A percentile compares a stretch with the other conserved stretches of the same genome.
phyloP scores from a whole-genome alignment of 2,329 filamentous ascomycete genomes.

The Paramyrothecium sp. region DNA sequence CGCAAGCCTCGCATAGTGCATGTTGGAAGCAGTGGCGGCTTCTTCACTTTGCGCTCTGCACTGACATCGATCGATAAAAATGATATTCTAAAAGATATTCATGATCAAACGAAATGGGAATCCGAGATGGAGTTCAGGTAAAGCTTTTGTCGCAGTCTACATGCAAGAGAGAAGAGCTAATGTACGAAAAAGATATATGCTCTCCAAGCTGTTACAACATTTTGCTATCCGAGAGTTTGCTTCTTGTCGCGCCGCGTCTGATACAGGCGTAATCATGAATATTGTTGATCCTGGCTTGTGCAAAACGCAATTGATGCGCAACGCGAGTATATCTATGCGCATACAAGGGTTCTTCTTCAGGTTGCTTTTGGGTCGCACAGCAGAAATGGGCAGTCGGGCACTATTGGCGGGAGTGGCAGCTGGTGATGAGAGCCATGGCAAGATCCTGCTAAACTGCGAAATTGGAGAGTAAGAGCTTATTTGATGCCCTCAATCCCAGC shows the following conservation, averaged over 20 bases:
- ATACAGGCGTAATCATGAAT: constrained; percentile 29
- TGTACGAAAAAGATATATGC: constrained; percentile 13
- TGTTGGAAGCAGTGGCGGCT: constrained; percentile 16
- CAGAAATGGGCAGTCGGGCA: constrained; percentile 25
- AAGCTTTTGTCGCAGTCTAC: not conserved
- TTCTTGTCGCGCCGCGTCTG: constrained; percentile 17
- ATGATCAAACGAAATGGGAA: not conserved
- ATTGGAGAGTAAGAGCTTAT: constrained; percentile 18
- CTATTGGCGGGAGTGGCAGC: constrained; percentile 20
- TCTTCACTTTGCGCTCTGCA: constrained; percentile 4
- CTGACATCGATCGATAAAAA: constrained; percentile 8
- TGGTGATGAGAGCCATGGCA: constrained; percentile 23
- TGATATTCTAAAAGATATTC: not conserved
- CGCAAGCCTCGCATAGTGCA: constrained; percentile 32
- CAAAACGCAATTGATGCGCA: constrained; percentile 13
- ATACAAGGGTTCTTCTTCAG: constrained; percentile 3
- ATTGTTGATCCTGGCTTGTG: constrained; percentile 26
- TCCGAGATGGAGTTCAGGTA: not conserved
- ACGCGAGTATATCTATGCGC: not conserved
- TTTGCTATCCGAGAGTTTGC: constrained; percentile 24
- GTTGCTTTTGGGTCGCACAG: constrained; percentile 12
- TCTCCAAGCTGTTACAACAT: constrained; percentile 25
- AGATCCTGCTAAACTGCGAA: constrained; percentile 18
- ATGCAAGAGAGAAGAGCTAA: not conserved
- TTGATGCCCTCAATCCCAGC: not conserved